Evolutionary conservation across 805 yeast genomes (phyloP), one percentile per base, ranked within the genome.

Genomic region (Metschnikowia lunata): DNA sequence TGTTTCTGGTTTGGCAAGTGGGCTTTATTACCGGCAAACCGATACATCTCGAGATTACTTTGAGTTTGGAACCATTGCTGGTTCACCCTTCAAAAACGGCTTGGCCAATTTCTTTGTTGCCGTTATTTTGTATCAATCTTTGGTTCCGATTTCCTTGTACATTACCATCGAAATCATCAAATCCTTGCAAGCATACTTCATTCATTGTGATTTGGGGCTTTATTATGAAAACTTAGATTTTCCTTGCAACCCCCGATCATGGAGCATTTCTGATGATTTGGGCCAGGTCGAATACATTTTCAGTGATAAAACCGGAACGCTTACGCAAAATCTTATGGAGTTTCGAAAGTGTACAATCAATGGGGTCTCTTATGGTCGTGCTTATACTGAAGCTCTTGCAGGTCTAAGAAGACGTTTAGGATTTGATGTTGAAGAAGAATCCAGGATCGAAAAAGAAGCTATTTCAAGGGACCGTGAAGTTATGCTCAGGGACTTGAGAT

Each of bases 281-380:
- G 95, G 95, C 14, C 95, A 85, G 60, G 82, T 85, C 47, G 93
- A 85, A 61, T 85, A 83, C 59, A 76, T 85, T 34, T 85, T 85
- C 62, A 81, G 88, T 60, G 95, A 85, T 67, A 85, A 85, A 62
- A 85, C 95, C 0, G 95, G 95, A 31, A 85, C 95, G 0, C 69
- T 85, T 55, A 85, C 95, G 7, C 91, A 85, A 62, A 85, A 85
- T 56, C 79, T 83, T 26, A 85, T 85, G 95, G 88, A 84, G 58
- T 86, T 85, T 66, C 79, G 80, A 48, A 85, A 85, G 58, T 83
- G 89, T 60, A 76, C 88, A 5, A 74, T 86, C 46, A 78, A 76
- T 43, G 85, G 88, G 26, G 74, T 74, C 33, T 61, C 83, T 0
- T 86, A 85, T 54, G 93, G 91, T 8, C 66, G 75, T 32, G 88